Conservation (phyloP, 2,329 filamentous ascomycete species). For the Botrytis byssoidea region DNA sequence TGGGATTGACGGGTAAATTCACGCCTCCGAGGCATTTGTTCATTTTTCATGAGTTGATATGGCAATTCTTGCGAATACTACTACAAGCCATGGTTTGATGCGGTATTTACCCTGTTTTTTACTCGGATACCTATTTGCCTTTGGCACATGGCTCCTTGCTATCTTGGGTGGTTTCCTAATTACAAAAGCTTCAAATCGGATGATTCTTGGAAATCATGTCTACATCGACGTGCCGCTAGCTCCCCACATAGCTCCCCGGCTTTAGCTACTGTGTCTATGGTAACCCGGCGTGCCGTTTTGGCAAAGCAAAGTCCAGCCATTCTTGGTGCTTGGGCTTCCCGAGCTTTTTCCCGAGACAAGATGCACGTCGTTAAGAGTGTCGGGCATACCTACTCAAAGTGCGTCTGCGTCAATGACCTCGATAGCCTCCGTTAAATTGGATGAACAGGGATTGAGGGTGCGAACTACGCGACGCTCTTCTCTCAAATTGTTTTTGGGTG, state of each 20-base stretch:
- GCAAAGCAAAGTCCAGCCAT: neutral
- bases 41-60: neutral
- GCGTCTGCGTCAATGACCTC: neutral
- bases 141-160: neutral
- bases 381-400: neutral
- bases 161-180: neutral
- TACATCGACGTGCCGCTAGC: neutral
- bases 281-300: neutral
- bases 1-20: neutral
- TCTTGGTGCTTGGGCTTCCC: neutral
- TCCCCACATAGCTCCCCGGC: neutral
- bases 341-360: neutral
- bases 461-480: neutral
- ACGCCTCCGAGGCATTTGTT: neutral
- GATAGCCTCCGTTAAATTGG: neutral
- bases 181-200: neutral
- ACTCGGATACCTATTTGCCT: neutral
- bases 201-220: neutral
- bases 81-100: neutral
- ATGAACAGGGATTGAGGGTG: neutral
- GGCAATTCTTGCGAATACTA: constrained; percentile 3
- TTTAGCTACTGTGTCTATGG: neutral
- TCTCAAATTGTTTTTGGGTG: neutral
- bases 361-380: neutral
- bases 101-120: neutral